A percentile compares a stretch with the other conserved stretches of the same genome.
phyloP scores from a whole-genome alignment of 441 rosid species.

The Kokia cookei region DNA sequence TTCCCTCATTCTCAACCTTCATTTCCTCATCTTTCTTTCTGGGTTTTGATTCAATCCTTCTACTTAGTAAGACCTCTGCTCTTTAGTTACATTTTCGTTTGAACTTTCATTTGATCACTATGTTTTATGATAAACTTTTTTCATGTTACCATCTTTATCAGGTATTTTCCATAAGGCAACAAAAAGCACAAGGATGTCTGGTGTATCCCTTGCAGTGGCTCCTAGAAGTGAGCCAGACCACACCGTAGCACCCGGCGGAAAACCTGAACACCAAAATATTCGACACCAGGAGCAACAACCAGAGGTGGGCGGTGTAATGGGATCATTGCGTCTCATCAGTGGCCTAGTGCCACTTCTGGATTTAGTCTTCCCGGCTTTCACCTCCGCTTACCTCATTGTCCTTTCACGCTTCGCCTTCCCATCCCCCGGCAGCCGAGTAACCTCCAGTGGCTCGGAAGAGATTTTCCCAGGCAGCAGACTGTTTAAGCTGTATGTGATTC shows the following conservation, averaged over 20 bases:
- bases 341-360: slow-evolving; percentile 87
- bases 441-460: slow-evolving; percentile 30
- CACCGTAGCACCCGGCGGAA: slow-evolving; percentile 14
- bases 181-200: slow-evolving; percentile 48
- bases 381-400: slow-evolving; percentile 55
- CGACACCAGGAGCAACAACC: slow-evolving; percentile 10
- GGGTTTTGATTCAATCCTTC: neutral
- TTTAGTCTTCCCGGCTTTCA: slow-evolving; percentile 67
- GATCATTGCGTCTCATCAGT: slow-evolving; percentile 67
- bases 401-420: slow-evolving; percentile 76
- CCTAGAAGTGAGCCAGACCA: slow-evolving; percentile 32
- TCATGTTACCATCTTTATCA: neutral
- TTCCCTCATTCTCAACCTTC: neutral
- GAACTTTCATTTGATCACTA: neutral
- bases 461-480: slow-evolving; percentile 50
- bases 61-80: neutral
- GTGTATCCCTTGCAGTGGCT: slow-evolving; percentile 61
- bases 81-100: neutral
- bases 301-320: slow-evolving; percentile 43
- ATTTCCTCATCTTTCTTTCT: neutral
- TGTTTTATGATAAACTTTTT: too few relatives aligned
- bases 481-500: slow-evolving; percentile 53
- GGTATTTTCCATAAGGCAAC: neutral
- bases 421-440: slow-evolving; percentile 23
- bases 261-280: slow-evolving; percentile 11